These are phyloP conservation scores for Acer saccharum DNA, from an alignment of 345 rosid genomes.

Conservation along the genomic window DNA sequence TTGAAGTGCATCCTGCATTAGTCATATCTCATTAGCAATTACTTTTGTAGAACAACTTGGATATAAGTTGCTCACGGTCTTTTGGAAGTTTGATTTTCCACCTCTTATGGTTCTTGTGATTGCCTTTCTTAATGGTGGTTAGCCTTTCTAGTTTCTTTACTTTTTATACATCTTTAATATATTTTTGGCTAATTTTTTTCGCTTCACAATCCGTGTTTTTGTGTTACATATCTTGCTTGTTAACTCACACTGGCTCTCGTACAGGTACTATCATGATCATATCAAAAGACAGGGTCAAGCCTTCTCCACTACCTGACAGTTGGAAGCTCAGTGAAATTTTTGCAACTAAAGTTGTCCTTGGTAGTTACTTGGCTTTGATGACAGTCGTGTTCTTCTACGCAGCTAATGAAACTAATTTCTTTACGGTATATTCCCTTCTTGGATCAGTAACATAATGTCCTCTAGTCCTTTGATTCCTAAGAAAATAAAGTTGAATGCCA, in stretches of 20 bases:
- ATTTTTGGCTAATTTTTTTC: neutral
- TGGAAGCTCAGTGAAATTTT: slow-evolving; percentile 66
- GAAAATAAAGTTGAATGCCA: too few relatives aligned
- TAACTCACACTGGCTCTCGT: neutral
- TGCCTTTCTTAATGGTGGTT: slow-evolving; percentile 67
- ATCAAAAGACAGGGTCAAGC: slow-evolving; percentile 63
- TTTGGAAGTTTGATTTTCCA: slow-evolving; percentile 71
- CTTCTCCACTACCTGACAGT: slow-evolving; percentile 60
- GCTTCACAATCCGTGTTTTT: neutral
- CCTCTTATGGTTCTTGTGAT: slow-evolving; percentile 74
- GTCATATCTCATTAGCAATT: neutral
- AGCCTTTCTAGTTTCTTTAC: slow-evolving; percentile 11
- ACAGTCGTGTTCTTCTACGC: slow-evolving; percentile 59
- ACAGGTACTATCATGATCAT: slow-evolving; percentile 67
- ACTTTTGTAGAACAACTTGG: slow-evolving; percentile 47
- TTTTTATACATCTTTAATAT: neutral
- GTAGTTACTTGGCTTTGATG: slow-evolving; percentile 59
- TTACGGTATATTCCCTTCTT: slow-evolving; percentile 34
- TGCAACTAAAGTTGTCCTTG: slow-evolving; percentile 58
- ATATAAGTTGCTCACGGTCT: slow-evolving; percentile 49
- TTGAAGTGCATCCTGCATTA: neutral
- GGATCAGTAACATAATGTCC: neutral
- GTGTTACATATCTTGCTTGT: slow-evolving; percentile 1
- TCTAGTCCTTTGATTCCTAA: neutral
- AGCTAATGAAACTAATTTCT: slow-evolving; percentile 56